Evolutionary conservation across 1,139 yeast genomes (phyloP).

Genomic region (Debaryomyces fabryi): DNA sequence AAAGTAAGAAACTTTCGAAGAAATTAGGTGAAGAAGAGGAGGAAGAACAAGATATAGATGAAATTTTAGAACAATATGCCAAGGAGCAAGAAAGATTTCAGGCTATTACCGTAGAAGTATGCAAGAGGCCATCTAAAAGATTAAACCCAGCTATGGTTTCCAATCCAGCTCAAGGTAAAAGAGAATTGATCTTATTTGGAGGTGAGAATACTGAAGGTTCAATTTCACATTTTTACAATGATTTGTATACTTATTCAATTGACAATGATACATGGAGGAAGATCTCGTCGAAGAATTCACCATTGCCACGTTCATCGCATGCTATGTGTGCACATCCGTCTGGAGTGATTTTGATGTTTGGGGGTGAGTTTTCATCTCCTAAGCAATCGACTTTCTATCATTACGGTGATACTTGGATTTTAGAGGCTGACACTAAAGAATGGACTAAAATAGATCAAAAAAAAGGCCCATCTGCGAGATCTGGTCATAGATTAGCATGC

Average conservation of each 20-base stretch:
- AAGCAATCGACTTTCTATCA: slow-evolving; percentile 95
- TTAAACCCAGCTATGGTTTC: slow-evolving; percentile 76
- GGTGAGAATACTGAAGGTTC: slow-evolving; percentile 73
- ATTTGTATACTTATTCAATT: slow-evolving; percentile 69
- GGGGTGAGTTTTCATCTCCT: slow-evolving; percentile 97
- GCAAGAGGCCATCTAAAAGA: slow-evolving; percentile 64
- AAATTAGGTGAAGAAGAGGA: slow-evolving; percentile 78
- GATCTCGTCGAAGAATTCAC: slow-evolving; percentile 79
- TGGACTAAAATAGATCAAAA: slow-evolving; percentile 86
- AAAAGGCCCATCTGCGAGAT: slow-evolving; percentile 75
- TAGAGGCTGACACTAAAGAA: slow-evolving; percentile 81
- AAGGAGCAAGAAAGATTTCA: slow-evolving; percentile 78
- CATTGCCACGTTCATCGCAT: slow-evolving; percentile 92
- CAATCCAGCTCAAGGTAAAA: slow-evolving; percentile 73
- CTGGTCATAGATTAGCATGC: slow-evolving; percentile 87
- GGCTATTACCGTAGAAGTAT: slow-evolving; percentile 63
- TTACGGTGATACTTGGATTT: slow-evolving; percentile 93
- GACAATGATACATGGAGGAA: slow-evolving; percentile 85
- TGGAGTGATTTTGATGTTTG: slow-evolving; percentile 82
- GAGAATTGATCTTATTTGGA: slow-evolving; percentile 83
- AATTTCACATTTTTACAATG: slow-evolving; percentile 77
- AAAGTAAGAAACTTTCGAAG: slow-evolving; percentile 73
- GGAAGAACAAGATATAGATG: slow-evolving; percentile 87
- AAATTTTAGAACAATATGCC: slow-evolving; percentile 75
- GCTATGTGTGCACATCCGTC: slow-evolving; percentile 94